Conservation (phyloP, 306 rosid genomes). For the Lupinus albus region DNA sequence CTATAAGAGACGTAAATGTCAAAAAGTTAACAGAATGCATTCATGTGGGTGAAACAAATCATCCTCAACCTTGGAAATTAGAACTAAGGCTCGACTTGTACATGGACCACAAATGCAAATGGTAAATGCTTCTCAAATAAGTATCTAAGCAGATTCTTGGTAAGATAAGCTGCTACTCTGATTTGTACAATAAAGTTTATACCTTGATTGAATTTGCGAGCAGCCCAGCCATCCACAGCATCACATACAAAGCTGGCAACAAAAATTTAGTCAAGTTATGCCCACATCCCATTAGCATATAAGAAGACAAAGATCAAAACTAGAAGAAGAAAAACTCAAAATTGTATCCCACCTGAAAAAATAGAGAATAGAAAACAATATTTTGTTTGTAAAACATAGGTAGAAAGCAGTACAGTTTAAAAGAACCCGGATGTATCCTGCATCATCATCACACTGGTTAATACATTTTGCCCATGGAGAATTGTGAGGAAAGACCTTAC, state of each 20-base stretch:
- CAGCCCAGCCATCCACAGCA: constrained; percentile 98
- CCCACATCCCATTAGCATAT: constrained; percentile 21
- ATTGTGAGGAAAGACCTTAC: constrained; percentile 7
- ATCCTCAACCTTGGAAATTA: constrained; percentile 26
- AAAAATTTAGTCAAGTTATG: constrained; percentile 40
- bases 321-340: constrained; percentile 25
- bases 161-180: constrained; percentile 11
- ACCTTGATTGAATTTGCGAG: constrained; percentile 99
- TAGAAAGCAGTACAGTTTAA: constrained; percentile 77
- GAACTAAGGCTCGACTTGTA: constrained; percentile 17
- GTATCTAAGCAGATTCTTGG: constrained; percentile 20
- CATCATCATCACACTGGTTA: constrained; percentile 40
- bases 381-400: constrained; percentile 74
- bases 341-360: constrained; percentile 70
- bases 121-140: constrained; percentile 15
- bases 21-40: constrained; percentile 32
- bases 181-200: constrained; percentile 23
- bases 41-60: constrained; percentile 28
- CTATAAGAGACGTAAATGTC: constrained; percentile 10
- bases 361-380: constrained; percentile 74
- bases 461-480: constrained; percentile 18
- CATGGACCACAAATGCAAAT: constrained; percentile 10
- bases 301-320: constrained; percentile 28
- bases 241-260: constrained; percentile 89
- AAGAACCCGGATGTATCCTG: constrained; percentile 87